Conservation (phyloP, 2,329 filamentous ascomycete genomes). For the Pseudogymnoascus sp. region DNA sequence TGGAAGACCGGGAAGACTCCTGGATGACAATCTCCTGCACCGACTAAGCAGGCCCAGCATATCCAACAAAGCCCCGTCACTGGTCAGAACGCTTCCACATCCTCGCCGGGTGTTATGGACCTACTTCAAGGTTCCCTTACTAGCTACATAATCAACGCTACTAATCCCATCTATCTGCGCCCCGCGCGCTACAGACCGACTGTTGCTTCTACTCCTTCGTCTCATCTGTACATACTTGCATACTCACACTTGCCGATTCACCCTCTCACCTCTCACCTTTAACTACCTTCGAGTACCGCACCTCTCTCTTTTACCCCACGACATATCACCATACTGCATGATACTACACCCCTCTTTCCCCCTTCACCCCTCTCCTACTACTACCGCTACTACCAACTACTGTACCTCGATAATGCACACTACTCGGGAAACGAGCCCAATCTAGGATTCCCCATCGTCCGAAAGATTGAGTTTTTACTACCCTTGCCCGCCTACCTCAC, state of each 20-base stretch:
- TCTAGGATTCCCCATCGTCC: slow-evolving; percentile 4
- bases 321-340: slow-evolving; percentile 4
- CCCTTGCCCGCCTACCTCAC: background rate
- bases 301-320: background rate
- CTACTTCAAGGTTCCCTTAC: slow-evolving; percentile 4
- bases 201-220: slow-evolving; percentile 7
- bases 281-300: slow-evolving; percentile 4
- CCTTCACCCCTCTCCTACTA: background rate
- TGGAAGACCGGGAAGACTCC: background rate
- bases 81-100: background rate
- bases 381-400: background rate
- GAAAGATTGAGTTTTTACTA: slow-evolving; percentile 10
- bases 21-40: slow-evolving; percentile 8
- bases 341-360: background rate
- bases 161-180: background rate
- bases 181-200: slow-evolving; percentile 4
- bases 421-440: slow-evolving; percentile 9
- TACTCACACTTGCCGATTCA: background rate
- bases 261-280: slow-evolving; percentile 7
- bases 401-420: slow-evolving; percentile 8
- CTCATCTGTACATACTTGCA: background rate
- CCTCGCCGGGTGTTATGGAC: slow-evolving; percentile 5
- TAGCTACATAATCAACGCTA: slow-evolving; percentile 6
- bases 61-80: background rate
- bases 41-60: background rate